Percentiles rank a stretch among this genome's conserved stretches.
phyloP scores from a whole-genome alignment of 2,329 filamentous ascomycete genomes.

The Tympanopsis confertula region DNA sequence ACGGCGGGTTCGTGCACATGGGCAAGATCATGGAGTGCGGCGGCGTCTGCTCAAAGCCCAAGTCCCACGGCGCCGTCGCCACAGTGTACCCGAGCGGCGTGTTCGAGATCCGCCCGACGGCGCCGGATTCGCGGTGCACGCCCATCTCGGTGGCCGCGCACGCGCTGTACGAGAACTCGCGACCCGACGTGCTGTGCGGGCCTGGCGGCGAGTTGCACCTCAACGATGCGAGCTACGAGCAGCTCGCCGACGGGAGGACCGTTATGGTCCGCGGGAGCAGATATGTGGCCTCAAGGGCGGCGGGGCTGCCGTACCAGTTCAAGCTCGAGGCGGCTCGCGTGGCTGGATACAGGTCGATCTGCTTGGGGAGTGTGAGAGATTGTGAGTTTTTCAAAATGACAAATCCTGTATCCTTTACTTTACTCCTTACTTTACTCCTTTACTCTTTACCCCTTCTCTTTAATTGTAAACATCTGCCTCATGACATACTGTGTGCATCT shows the following conservation, averaged over 20 bases:
- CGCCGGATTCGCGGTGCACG: constrained; percentile 27
- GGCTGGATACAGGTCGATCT: constrained; percentile 29
- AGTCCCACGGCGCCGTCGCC: constrained; percentile 15
- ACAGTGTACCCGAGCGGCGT: constrained; percentile 20
- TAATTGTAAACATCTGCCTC: too few species aligned
- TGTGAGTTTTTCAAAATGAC: constrained; percentile 10
- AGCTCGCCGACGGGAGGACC: constrained; percentile 23
- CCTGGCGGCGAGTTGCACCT: constrained; percentile 36
- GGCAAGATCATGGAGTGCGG: constrained; percentile 45
- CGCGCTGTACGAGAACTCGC: constrained; percentile 39
- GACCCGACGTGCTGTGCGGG: constrained; percentile 35
- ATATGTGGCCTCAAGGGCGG: constrained; percentile 17
- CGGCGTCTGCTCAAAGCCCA: constrained; percentile 22
- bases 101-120: constrained; percentile 33
- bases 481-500: background rate
- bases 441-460: too few species aligned
- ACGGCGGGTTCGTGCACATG: constrained; percentile 33
- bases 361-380: constrained; percentile 31
- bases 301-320: constrained; percentile 23
- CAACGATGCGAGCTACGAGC: constrained; percentile 24
- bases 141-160: constrained; percentile 37
- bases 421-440: too few species aligned
- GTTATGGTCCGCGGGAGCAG: constrained; percentile 25
- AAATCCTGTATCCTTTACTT: background rate
- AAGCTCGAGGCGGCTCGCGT: constrained; percentile 34